A percentile compares a stretch with the other conserved stretches of the same genome.
Evolutionary conservation across 2,329 filamentous ascomycete genomes (phyloP).

Genomic region (Fusarium incarnatum): DNA sequence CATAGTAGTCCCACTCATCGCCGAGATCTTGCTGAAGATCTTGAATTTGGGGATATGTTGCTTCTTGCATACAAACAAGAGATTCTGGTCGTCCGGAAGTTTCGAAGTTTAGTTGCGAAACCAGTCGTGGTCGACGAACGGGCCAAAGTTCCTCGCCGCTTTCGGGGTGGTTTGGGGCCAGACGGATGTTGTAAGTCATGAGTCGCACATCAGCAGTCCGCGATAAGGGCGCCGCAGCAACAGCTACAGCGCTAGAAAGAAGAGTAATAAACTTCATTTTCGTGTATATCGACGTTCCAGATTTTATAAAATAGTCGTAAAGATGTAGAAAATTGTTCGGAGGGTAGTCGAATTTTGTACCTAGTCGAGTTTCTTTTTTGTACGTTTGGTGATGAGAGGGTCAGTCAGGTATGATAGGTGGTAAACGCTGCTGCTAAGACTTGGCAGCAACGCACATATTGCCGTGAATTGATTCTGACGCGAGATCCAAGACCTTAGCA

Average conservation of each 20-base stretch:
- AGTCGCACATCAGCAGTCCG: constrained; percentile 59
- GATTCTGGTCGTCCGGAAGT: constrained; percentile 57
- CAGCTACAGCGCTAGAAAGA: constrained; percentile 21
- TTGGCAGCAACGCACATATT: constrained; percentile 1
- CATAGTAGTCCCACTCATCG: constrained; percentile 63
- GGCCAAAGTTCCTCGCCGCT: constrained; percentile 68
- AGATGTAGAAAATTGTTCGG: background rate
- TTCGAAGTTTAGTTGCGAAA: constrained; percentile 64
- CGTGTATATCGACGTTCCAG: background rate
- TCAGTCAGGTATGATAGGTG: background rate
- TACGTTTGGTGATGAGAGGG: background rate
- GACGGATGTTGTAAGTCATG: constrained; percentile 73
- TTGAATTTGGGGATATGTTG: constrained; percentile 67
- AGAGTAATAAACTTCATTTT: constrained; percentile 37
- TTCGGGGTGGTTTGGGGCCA: constrained; percentile 62
- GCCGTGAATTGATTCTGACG: background rate
- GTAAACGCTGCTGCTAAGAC: background rate
- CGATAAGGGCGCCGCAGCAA: constrained; percentile 20
- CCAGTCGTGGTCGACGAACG: constrained; percentile 63
- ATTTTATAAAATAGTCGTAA: background rate
- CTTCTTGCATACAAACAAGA: constrained; percentile 76
- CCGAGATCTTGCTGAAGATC: constrained; percentile 62
- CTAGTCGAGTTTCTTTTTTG: background rate
- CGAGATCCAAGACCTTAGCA: background rate
- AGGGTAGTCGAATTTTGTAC: background rate